phyloP scores from a whole-genome alignment of 805 yeast genomes.

The Candida ficus region DNA sequence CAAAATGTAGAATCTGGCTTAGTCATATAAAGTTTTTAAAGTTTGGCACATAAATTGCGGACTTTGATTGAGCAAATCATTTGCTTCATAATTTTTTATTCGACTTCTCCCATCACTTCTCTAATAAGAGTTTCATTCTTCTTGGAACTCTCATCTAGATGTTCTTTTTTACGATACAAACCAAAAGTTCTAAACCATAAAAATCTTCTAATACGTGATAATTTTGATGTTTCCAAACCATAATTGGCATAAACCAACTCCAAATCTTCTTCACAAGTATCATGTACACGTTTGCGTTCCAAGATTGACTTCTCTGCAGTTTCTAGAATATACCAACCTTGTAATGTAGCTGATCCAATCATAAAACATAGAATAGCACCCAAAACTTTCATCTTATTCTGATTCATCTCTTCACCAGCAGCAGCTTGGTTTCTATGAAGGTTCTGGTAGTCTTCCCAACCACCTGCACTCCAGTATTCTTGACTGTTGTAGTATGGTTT shows the following conservation, averaged over 20 bases:
- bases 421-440: slow-evolving; percentile 26
- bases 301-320: slow-evolving; percentile 31
- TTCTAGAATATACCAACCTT: slow-evolving; percentile 35
- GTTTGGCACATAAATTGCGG: too few species aligned
- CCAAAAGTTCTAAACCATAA: slow-evolving; percentile 46
- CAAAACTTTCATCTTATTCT: slow-evolving; percentile 38
- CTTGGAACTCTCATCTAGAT: slow-evolving; percentile 30
- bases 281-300: slow-evolving; percentile 32
- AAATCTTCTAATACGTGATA: slow-evolving; percentile 51
- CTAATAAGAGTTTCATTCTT: slow-evolving; percentile 82
- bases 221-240: slow-evolving; percentile 45
- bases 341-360: slow-evolving; percentile 33
- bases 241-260: slow-evolving; percentile 42
- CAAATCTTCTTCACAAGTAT: slow-evolving; percentile 36
- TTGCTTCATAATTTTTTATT: neutral
- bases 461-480: slow-evolving; percentile 54
- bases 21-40: too few species aligned
- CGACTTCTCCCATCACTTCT: slow-evolving; percentile 57
- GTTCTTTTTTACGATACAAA: slow-evolving; percentile 25
- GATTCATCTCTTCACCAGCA: slow-evolving; percentile 18
- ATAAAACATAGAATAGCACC: slow-evolving; percentile 37
- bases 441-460: slow-evolving; percentile 57
- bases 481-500: slow-evolving; percentile 25
- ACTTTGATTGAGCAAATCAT: neutral
- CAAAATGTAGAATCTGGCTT: too few species aligned